A percentile compares a stretch with the other conserved stretches of the same genome.
These are phyloP conservation scores for Hericium coralloides DNA, from an alignment of 768 basidiomycete genomes.

Conservation along the genomic window DNA sequence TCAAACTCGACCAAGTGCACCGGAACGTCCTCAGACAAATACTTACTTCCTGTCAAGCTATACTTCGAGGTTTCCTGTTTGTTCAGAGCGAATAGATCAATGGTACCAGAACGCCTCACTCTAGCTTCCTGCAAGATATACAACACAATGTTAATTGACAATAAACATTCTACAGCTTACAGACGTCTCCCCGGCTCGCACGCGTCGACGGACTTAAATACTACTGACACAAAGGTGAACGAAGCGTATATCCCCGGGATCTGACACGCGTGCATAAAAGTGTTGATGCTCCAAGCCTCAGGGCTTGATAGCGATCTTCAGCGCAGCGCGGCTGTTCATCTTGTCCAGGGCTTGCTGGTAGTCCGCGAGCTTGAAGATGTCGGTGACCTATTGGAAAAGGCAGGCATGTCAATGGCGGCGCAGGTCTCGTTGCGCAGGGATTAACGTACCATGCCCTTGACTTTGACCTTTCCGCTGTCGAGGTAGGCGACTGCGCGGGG, in stretches of 20 bases:
- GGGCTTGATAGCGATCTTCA: conserved; percentile 46
- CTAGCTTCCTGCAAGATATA: no score
- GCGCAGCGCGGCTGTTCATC: conserved; percentile 47
- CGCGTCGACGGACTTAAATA: no score
- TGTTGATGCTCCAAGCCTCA: conserved; percentile 7
- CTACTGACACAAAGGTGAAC: no score
- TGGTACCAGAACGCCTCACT: no score
- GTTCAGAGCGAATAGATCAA: no score
- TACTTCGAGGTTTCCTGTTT: no score
- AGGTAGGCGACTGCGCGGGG: conserved; percentile 85
- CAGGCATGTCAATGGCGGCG: neutral
- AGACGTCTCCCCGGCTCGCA: no score
- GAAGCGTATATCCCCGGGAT: neutral
- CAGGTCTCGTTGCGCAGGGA: neutral
- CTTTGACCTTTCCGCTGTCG: conserved; percentile 74
- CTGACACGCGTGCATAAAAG: neutral
- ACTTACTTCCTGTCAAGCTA: no score
- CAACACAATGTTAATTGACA: no score
- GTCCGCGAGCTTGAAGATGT: conserved; percentile 47
- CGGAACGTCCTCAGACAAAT: no score
- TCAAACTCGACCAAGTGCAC: no score
- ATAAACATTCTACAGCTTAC: no score
- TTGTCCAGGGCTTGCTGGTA: conserved; percentile 60
- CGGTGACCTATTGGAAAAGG: conserved; percentile 33
- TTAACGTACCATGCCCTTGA: conserved; percentile 64